phyloP scores from a whole-genome alignment of 768 basidiomycete species.

The Tremella mesenterica region DNA sequence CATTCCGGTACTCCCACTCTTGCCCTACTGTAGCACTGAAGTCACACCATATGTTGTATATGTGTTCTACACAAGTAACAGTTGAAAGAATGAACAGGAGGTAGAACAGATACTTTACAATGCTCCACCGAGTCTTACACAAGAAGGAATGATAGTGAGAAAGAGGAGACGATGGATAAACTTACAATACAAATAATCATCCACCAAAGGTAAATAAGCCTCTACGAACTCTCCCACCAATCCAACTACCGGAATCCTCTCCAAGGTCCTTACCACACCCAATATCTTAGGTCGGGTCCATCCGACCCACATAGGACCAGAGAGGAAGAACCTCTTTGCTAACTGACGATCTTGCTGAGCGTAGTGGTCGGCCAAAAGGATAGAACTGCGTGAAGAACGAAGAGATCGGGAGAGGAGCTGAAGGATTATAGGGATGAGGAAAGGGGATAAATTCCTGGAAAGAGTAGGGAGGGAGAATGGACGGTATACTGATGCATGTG shows the following conservation, averaged over 20 bases:
- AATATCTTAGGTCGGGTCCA: slow-evolving; percentile 38
- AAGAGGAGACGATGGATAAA: too few relatives aligned
- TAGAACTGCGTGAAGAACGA: slow-evolving; percentile 59
- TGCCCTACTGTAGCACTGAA: too few relatives aligned
- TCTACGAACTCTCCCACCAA: slow-evolving; percentile 35
- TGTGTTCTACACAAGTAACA: too few relatives aligned
- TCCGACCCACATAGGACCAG: slow-evolving; percentile 68
- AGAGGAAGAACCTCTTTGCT: slow-evolving; percentile 65
- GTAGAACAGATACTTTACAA: too few relatives aligned
- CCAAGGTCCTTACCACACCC: slow-evolving; percentile 21
- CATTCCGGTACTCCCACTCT: too few relatives aligned
- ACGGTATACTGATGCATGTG: slow-evolving; percentile 16
- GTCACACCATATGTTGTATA: too few relatives aligned
- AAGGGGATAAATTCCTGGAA: slow-evolving; percentile 52
- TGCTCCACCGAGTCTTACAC: not conserved
- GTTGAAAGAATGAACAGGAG: too few relatives aligned
- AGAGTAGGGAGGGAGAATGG: slow-evolving; percentile 44
- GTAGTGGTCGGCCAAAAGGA: slow-evolving; percentile 52
- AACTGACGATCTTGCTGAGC: slow-evolving; percentile 73
- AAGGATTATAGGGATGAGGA: slow-evolving; percentile 58
- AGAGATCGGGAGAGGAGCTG: slow-evolving; percentile 68
- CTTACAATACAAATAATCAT: slow-evolving; percentile 44
- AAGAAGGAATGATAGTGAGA: not conserved
- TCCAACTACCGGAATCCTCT: slow-evolving; percentile 30
- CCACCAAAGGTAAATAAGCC: slow-evolving; percentile 40